Base-by-base conservation (phyloP, 805 yeast species). In the Pichia thaimueangensis region DNA sequence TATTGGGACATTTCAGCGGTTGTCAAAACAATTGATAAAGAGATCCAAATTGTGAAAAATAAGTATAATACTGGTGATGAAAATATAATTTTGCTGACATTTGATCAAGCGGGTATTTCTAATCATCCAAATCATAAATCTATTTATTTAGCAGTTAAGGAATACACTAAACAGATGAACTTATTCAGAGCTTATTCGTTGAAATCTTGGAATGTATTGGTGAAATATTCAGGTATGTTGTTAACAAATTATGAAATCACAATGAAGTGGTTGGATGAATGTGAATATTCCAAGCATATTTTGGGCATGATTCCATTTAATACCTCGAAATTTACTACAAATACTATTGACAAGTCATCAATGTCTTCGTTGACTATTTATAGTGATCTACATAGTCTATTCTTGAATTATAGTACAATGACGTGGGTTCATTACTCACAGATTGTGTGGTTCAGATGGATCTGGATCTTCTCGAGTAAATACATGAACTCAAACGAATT, bases 361-460 rank as follows among this genome's bases (percentile, higher is more conserved):
- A n/a, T n/a, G n/a, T 29, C 16, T 20, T 27, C 32, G 4, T 6
- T 36, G n/a, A 10, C n/a, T 11, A 58, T 72, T 17, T 71, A 59
- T 47, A 54, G 63, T 13, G 69, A 68, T 50, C 51, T 70, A 43
- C 62, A 68, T 45, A 55, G 59, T 49, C 55, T 68, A 58, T 59
- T 70, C 41, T 62, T 67, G 24, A 58, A 63, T 33, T 68, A 80
- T 42, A 72, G 82, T 0, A 84, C 95, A 4, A 87, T 91, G 96
- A 65, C 80, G 3, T 70, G 71, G 49, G 95, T 84, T 3, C 97
- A 93, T 63, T 70, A 70, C 48, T 78, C 95, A 2, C 98, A 93
- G 60, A 85, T 93, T 85, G 89, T 83, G 8, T 91, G 97, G 97
- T 93, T 82, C 60, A 71, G 98, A 51, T 85, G 84, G 67, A 81